Conservation (phyloP, 345 rosid species). For the Gossypium bickii region DNA sequence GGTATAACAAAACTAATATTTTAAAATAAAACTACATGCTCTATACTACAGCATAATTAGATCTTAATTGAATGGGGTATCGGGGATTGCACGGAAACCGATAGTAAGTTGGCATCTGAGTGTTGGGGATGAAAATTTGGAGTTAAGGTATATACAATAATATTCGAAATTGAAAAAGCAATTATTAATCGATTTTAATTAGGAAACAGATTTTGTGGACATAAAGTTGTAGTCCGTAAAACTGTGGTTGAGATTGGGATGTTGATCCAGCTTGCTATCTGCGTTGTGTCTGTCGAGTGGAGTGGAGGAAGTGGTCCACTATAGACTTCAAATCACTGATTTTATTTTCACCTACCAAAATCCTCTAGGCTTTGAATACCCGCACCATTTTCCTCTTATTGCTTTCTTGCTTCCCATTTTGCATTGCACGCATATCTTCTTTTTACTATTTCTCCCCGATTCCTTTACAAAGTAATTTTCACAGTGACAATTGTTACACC, state of each 20-base stretch:
- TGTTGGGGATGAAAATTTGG: too few relatives aligned
- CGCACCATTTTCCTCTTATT: conserved; percentile 16
- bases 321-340: conserved; percentile 4
- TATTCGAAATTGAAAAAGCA: not conserved
- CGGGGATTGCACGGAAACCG: too few relatives aligned
- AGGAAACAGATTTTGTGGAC: conserved; percentile 16
- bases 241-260: conserved; percentile 17
- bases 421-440: not conserved
- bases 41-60: too few relatives aligned
- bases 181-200: conserved; percentile 11
- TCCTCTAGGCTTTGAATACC: conserved; percentile 23
- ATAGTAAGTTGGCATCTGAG: too few relatives aligned
- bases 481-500: too few relatives aligned
- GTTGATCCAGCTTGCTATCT: conserved; percentile 8
- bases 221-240: conserved; percentile 4
- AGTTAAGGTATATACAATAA: too few relatives aligned
- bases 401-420: conserved; percentile 1
- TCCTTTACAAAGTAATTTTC: too few relatives aligned
- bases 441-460: too few relatives aligned
- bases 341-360: not conserved
- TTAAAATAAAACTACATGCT: too few relatives aligned
- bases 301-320: not conserved
- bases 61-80: too few relatives aligned
- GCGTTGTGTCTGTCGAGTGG: conserved; percentile 16
- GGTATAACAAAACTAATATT: too few relatives aligned